phyloP scores from a whole-genome alignment of 345 rosid species.

The Populus euphratica region DNA sequence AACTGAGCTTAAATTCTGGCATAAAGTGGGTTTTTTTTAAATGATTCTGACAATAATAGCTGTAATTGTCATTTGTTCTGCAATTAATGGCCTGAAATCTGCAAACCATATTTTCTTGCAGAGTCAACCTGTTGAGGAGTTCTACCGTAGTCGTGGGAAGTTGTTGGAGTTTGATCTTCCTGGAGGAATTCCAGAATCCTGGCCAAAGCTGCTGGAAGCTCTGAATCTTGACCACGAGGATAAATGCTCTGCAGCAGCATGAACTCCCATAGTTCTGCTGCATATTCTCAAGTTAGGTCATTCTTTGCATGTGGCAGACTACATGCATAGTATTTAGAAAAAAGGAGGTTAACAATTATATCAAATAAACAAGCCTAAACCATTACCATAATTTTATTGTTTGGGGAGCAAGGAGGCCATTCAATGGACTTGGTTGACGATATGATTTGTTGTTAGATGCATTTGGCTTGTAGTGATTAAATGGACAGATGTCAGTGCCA shows the following conservation, averaged over 20 bases:
- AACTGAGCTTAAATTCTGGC: neutral
- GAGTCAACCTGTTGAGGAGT: slow-evolving; percentile 94
- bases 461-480: slow-evolving; percentile 1
- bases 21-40: neutral
- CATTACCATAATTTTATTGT: slow-evolving; percentile 5
- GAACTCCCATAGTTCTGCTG: slow-evolving; percentile 15
- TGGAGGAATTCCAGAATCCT: slow-evolving; percentile 95
- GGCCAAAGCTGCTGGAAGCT: slow-evolving; percentile 91
- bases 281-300: slow-evolving; percentile 32
- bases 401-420: slow-evolving; percentile 12
- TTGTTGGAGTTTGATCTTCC: slow-evolving; percentile 87
- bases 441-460: slow-evolving; percentile 5
- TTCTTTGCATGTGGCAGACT: slow-evolving; percentile 50
- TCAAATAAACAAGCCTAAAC: slow-evolving; percentile 8
- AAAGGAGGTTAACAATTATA: slow-evolving; percentile 9
- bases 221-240: slow-evolving; percentile 59
- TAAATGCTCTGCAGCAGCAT: slow-evolving; percentile 66
- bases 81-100: neutral
- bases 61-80: neutral
- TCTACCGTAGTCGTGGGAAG: slow-evolving; percentile 70
- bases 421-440: neutral
- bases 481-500: slow-evolving; percentile 6
- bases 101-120: slow-evolving; percentile 33
- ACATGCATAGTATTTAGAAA: slow-evolving; percentile 33
- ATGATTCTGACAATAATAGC: neutral